Conservation (phyloP, 169 alveolate species). For the Plasmodium knowlesi region DNA sequence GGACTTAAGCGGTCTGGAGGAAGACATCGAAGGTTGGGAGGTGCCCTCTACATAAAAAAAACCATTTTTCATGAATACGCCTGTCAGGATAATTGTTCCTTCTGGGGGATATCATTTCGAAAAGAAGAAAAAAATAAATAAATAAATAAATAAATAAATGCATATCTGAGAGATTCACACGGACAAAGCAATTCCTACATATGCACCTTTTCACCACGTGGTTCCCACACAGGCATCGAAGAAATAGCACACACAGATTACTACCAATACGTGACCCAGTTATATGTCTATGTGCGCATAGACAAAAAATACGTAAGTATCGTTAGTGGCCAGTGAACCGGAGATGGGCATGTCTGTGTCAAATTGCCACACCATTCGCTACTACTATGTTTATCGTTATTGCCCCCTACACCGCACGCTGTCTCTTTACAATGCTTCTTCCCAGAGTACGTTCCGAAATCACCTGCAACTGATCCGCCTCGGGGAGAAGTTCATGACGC, state of each 20-base stretch:
- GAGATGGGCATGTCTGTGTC: not conserved
- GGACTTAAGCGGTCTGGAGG: conserved; percentile 56
- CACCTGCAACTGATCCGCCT: conserved; percentile 22
- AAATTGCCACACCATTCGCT: not conserved
- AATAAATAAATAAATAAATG: too few species aligned
- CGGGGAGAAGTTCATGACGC: conserved; percentile 58
- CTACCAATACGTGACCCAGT: conserved; percentile 27
- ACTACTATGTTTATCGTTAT: not conserved
- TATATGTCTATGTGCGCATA: conserved; percentile 21
- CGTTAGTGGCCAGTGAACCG: not conserved
- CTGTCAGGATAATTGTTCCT: not conserved
- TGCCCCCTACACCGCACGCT: not conserved
- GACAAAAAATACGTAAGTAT: conserved; percentile 31
- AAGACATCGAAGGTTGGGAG: conserved; percentile 37
- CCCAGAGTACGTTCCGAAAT: conserved; percentile 11
- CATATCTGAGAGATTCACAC: not conserved
- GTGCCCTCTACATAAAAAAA: not conserved
- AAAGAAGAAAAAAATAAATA: not conserved
- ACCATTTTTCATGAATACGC: not conserved
- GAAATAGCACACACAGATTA: conserved; percentile 19
- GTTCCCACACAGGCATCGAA: conserved; percentile 13
- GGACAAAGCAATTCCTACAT: not conserved
- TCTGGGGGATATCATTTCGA: not conserved
- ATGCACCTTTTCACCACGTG: not conserved
- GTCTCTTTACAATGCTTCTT: not conserved